Evolutionary conservation across 192 early-diverging fungal genomes (phyloP).

Genomic region (Umbelopsis sp.): DNA sequence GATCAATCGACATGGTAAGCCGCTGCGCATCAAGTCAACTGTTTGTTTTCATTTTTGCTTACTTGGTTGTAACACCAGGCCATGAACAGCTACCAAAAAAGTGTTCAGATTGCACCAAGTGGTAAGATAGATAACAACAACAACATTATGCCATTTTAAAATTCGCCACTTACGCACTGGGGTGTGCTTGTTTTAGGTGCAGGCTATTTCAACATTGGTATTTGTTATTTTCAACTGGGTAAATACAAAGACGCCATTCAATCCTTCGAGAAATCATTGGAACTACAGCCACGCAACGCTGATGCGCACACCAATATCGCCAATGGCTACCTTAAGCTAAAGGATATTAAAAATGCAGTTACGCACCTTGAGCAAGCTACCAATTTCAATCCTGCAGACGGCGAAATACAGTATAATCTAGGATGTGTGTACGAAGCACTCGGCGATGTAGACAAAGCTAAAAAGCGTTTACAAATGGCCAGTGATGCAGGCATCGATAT

Average conservation of each 20-base stretch:
- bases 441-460: slow-evolving; percentile 56
- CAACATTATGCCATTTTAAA: background rate
- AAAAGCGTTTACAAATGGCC: slow-evolving; percentile 55
- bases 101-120: slow-evolving; percentile 35
- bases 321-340: slow-evolving; percentile 56
- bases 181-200: background rate
- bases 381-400: slow-evolving; percentile 63
- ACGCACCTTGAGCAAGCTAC: slow-evolving; percentile 58
- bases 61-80: slow-evolving; percentile 19
- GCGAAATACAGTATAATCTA: slow-evolving; percentile 67
- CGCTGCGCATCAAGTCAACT: background rate
- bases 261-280: slow-evolving; percentile 61
- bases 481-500: slow-evolving; percentile 49
- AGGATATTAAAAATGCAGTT: slow-evolving; percentile 48
- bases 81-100: slow-evolving; percentile 39
- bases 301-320: slow-evolving; percentile 78
- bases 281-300: slow-evolving; percentile 47
- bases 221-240: slow-evolving; percentile 51
- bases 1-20: slow-evolving; percentile 37
- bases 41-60: too few relatives aligned
- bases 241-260: slow-evolving; percentile 55
- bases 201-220: slow-evolving; percentile 40
- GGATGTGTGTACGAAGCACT: slow-evolving; percentile 65
- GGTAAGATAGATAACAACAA: slow-evolving; percentile 1
- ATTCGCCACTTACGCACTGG: background rate